Conservation (phyloP, 176 grass and related monocot genomes). For the Luzula sylvatica region DNA sequence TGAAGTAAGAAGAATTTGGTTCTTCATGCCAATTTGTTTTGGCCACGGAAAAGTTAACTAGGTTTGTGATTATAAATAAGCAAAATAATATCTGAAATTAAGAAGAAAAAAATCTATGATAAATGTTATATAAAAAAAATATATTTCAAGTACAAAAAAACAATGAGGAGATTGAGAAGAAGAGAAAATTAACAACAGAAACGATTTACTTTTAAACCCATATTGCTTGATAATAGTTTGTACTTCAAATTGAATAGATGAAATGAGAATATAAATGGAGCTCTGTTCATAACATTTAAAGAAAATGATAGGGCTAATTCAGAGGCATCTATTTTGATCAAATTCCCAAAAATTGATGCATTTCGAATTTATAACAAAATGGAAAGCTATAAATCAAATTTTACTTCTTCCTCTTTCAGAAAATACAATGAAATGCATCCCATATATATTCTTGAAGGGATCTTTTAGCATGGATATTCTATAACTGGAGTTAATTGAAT, state of each 20-base stretch:
- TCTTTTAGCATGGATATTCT: too few species aligned
- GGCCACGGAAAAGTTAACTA: neutral
- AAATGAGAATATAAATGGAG: too few species aligned
- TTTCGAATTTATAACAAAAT: neutral
- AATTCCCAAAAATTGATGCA: neutral
- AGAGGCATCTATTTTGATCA: neutral
- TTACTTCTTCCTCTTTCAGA: too few species aligned
- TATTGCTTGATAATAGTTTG: too few species aligned
- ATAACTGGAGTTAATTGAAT: too few species aligned
- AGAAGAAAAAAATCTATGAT: neutral
- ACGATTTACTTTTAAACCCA: too few species aligned
- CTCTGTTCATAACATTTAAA: neutral
- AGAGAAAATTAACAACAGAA: too few species aligned
- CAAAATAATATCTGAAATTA: slow-evolving; percentile 5
- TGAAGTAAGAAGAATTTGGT: slow-evolving; percentile 13
- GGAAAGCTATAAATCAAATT: too few species aligned
- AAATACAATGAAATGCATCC: too few species aligned
- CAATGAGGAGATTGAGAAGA: neutral
- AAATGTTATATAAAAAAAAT: neutral
- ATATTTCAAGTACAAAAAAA: neutral
- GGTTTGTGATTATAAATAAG: neutral
- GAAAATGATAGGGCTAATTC: neutral
- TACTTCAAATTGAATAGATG: too few species aligned
- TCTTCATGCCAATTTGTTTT: neutral
- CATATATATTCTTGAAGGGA: too few species aligned